Base-by-base conservation (phyloP, 768 basidiomycete species). In the Calocera cornea region DNA sequence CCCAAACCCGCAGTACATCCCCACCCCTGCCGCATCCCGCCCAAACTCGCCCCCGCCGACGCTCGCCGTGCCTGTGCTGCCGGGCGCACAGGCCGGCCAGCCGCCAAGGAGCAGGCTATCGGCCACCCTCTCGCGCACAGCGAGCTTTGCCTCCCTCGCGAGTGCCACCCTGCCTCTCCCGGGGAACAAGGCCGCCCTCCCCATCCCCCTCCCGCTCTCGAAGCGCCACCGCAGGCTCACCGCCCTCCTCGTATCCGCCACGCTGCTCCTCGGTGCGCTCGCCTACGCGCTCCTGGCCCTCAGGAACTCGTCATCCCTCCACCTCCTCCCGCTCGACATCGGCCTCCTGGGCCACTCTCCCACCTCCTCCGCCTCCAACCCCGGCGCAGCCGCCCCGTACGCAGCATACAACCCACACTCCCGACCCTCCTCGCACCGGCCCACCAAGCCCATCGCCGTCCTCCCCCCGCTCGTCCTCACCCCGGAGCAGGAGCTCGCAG, bases 401-500 rank as follows among this genome's bases (percentile, higher is more conserved):
- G 27, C 38, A 34, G 49, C 27, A 65, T 66, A 69, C 73, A 68
- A 64, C 27, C 19, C 75, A 10, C 70, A 41, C 70, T 44, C 54
- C 66, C 19, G 50, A 66, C 65, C 70, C 50, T n/a, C n/a, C n/a
- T n/a, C n/a, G n/a, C n/a, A n/a, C n/a, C n/a, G n/a, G n/a, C n/a
- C n/a, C n/a, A n/a, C n/a, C 64, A 31, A 31, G 31, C 63, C 63
- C 41, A 24, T 41, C 8, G 68, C 71, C 74, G 65, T 54, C 72
- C 77, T 54, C 72, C 77, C 80, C 0, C 78, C 83, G 34, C 72
- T 89, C 41, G 65, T 74, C 16, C 81, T 91, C 68, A 77, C 80
- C 41, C 73, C 78, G 0, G 74, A 77, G 0, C 82, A 90, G 73
- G 90, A 92, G 73, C 82, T 92, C 22, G 88, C 88, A 1, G 88